These are phyloP conservation scores for Skeletonema marinoi DNA, from an alignment of 108 stramenopile species.

Conservation along the genomic window DNA sequence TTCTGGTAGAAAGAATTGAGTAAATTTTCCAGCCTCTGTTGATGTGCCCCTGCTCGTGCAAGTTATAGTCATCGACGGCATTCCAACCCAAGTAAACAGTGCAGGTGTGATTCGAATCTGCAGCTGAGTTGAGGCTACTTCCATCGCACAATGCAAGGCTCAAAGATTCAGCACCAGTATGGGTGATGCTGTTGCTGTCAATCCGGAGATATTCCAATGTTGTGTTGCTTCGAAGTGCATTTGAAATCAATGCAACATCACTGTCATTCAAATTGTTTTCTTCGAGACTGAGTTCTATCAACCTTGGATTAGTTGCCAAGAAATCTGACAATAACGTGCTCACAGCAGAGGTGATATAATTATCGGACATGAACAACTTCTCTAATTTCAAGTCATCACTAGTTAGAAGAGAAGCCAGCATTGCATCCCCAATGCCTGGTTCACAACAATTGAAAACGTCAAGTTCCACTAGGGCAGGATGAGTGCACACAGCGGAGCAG, in stretches of 20 bases:
- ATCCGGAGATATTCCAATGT: not conserved
- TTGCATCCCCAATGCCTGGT: not conserved
- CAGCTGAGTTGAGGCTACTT: not conserved
- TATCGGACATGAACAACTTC: not conserved
- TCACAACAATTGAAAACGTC: not conserved
- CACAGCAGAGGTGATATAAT: not conserved
- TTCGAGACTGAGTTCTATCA: not conserved
- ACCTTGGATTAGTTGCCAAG: not conserved
- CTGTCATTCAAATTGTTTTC: not conserved
- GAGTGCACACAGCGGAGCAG: not conserved
- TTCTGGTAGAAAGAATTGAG: not conserved
- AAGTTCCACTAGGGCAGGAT: not conserved
- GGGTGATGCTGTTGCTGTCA: not conserved
- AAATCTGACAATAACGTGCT: not conserved
- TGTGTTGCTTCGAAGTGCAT: not conserved
- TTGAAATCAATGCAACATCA: not conserved
- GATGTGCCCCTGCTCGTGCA: not conserved
- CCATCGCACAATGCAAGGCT: not conserved
- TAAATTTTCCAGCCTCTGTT: not conserved
- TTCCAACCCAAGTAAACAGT: too few relatives aligned
- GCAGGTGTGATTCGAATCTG: conserved; percentile 1
- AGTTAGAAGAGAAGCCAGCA: not conserved
- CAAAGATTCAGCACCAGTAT: not conserved
- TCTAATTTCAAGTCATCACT: not conserved
- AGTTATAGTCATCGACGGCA: too few relatives aligned